A percentile compares a stretch with the other conserved stretches of the same genome.
phyloP scores from a whole-genome alignment of 805 yeast species.

The Yamadazyma nakazawae region DNA sequence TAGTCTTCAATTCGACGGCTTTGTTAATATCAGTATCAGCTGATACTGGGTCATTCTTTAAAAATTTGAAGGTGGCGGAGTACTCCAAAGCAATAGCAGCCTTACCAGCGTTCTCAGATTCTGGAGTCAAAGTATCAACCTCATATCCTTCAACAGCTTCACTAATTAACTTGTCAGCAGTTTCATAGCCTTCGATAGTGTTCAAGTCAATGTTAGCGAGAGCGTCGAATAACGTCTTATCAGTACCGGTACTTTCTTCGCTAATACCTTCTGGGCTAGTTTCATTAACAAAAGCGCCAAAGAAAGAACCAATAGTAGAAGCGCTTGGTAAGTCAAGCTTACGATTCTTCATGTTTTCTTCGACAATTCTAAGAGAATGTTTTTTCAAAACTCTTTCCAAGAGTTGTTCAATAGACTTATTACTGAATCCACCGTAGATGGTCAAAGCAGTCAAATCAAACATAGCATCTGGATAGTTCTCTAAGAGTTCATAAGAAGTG shows the following conservation, averaged over 20 bases:
- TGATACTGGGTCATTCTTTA: constrained; percentile 65
- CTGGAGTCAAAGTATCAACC: constrained; percentile 27
- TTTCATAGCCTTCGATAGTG: constrained; percentile 57
- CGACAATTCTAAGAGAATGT: constrained; percentile 71
- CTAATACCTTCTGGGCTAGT: constrained; percentile 45
- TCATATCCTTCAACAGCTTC: constrained; percentile 56
- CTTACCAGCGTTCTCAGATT: constrained; percentile 36
- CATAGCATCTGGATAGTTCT: constrained; percentile 77
- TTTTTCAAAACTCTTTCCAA: constrained; percentile 84
- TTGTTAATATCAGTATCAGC: constrained; percentile 64
- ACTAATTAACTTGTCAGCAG: constrained; percentile 54
- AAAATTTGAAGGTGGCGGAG: constrained; percentile 76
- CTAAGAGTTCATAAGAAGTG: constrained; percentile 81
- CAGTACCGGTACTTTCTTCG: constrained; percentile 57
- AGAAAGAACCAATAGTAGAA: constrained; percentile 79
- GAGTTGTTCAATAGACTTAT: constrained; percentile 70
- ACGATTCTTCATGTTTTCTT: constrained; percentile 51
- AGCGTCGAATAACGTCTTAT: constrained; percentile 62
- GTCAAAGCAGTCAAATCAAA: constrained; percentile 88
- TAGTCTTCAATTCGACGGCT: constrained; percentile 65
- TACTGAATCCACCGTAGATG: constrained; percentile 77
- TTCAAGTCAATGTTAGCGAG: constrained; percentile 51
- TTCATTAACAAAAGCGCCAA: constrained; percentile 76
- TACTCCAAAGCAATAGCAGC: constrained; percentile 78
- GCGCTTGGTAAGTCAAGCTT: constrained; percentile 71